These are phyloP conservation scores for Cyclanthera cordifolia DNA, from an alignment of 306 rosid species.

Conservation along the genomic window DNA sequence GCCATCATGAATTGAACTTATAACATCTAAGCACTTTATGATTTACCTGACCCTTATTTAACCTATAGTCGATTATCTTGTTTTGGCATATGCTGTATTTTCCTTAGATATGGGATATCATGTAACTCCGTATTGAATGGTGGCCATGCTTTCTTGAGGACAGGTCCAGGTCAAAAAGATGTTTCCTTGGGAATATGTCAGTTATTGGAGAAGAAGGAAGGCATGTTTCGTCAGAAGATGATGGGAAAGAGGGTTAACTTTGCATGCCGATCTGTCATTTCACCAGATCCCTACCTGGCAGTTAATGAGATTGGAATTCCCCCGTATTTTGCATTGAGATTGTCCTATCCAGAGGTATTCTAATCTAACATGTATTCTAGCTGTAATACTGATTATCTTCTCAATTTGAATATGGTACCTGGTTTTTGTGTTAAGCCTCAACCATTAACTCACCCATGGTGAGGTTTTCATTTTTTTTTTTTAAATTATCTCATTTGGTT, in stretches of 20 bases:
- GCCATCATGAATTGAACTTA: no score
- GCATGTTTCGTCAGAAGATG: conserved; percentile 96
- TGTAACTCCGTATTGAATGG: conserved; percentile 11
- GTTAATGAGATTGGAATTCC: conserved; percentile 98
- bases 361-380: neutral
- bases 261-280: conserved; percentile 97
- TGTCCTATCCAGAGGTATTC: conserved; percentile 88
- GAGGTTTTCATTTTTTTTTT: no score
- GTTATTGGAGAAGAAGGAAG: conserved; percentile 90
- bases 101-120: neutral
- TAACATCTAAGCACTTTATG: no score
- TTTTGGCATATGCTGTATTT: no score
- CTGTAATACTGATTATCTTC: neutral
- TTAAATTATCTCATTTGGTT: neutral
- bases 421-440: neutral
- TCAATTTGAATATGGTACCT: neutral
- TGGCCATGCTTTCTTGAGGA: conserved; percentile 17
- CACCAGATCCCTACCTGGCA: conserved; percentile 94
- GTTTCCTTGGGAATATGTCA: conserved; percentile 63
- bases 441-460: neutral
- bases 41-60: no score
- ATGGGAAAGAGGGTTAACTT: conserved; percentile 97
- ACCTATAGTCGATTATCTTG: no score
- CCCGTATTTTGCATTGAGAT: conserved; percentile 69
- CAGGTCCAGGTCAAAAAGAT: conserved; percentile 44